Evolutionary conservation across 2,329 filamentous ascomycete genomes (phyloP).

Genomic region (Berkeleyomyces rouxiae): DNA sequence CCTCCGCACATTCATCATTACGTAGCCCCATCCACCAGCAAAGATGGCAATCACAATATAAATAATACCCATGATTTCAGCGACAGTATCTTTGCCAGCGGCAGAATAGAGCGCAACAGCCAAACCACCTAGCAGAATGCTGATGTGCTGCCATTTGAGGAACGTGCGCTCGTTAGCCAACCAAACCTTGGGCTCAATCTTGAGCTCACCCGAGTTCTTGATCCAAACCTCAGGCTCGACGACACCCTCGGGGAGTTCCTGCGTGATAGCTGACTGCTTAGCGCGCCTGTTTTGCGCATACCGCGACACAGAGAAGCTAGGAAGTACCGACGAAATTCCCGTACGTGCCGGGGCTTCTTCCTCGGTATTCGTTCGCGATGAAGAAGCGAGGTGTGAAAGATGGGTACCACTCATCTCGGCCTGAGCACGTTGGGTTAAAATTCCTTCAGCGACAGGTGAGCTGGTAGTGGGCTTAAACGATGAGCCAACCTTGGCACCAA

Average conservation of each 20-base stretch:
- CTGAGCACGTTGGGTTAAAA: slow-evolving; percentile 24
- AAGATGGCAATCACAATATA: slow-evolving; percentile 74
- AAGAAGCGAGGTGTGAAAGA: slow-evolving; percentile 6
- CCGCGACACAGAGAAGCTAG: slow-evolving; percentile 65
- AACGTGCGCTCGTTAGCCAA: slow-evolving; percentile 96
- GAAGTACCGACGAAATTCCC: slow-evolving; percentile 53
- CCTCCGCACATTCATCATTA: slow-evolving; percentile 58
- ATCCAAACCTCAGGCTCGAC: slow-evolving; percentile 72
- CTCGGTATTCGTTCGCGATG: slow-evolving; percentile 21
- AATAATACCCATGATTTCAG: slow-evolving; percentile 60
- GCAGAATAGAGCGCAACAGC: slow-evolving; percentile 80
- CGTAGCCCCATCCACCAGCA: slow-evolving; percentile 74
- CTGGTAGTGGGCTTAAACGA: slow-evolving; percentile 44
- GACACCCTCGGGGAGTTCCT: slow-evolving; percentile 68
- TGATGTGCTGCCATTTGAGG: slow-evolving; percentile 96
- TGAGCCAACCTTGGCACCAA: slow-evolving; percentile 40
- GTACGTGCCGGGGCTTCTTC: slow-evolving; percentile 19
- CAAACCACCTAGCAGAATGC: slow-evolving; percentile 67
- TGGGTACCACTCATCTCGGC: slow-evolving; percentile 19
- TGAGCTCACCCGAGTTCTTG: slow-evolving; percentile 82
- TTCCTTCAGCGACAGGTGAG: slow-evolving; percentile 52
- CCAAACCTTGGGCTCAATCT: slow-evolving; percentile 97
- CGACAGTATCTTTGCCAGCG: slow-evolving; percentile 62
- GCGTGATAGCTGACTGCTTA: slow-evolving; percentile 16
- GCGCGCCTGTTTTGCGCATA: slow-evolving; percentile 46